These are phyloP conservation scores for Ceratocystis lukuohia DNA, from an alignment of 2,329 filamentous ascomycete genomes.

Conservation along the genomic window DNA sequence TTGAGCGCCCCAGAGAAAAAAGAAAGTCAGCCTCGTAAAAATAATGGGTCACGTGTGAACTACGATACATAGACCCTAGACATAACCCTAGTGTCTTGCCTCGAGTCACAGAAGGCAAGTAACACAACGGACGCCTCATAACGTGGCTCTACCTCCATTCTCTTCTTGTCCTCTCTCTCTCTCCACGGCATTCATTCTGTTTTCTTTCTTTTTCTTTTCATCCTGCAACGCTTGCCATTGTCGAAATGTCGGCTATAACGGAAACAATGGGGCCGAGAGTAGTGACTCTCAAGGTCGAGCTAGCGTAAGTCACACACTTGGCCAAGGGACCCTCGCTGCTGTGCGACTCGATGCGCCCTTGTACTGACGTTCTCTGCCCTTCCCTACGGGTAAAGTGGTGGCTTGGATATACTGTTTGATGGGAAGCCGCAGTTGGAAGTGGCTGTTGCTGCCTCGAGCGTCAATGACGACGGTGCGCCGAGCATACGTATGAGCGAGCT, in stretches of 20 bases:
- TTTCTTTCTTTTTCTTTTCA: background rate
- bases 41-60: background rate
- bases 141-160: background rate
- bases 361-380: background rate
- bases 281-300: constrained; percentile 57
- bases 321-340: background rate
- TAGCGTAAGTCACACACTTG: constrained; percentile 34
- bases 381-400: constrained; percentile 46
- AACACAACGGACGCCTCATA: background rate
- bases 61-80: background rate
- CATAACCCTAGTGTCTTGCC: background rate
- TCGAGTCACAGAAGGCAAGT: background rate
- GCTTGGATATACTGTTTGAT: constrained; percentile 85
- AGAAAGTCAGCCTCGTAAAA: background rate
- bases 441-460: constrained; percentile 49
- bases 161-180: background rate
- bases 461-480: constrained; percentile 35
- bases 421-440: constrained; percentile 64
- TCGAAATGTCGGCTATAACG: background rate
- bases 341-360: background rate
- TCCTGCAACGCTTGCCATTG: background rate
- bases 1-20: background rate
- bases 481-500: constrained; percentile 54
- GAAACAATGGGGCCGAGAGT: constrained; percentile 22
- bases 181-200: too few relatives aligned